These are phyloP conservation scores for Huntiella abstrusa DNA, from an alignment of 2,329 filamentous ascomycete species.

Conservation along the genomic window DNA sequence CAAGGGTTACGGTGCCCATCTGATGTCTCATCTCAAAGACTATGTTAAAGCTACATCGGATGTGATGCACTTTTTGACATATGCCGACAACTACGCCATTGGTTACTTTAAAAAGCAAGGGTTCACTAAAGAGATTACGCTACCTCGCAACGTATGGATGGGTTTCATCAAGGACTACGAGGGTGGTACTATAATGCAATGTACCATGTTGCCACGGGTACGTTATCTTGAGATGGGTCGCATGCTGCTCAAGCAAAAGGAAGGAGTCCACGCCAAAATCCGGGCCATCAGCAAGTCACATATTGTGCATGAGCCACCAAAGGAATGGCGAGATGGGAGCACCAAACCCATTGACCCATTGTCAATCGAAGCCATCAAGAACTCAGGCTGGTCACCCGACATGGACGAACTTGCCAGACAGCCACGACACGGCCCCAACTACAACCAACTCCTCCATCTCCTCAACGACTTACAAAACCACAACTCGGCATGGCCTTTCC, in stretches of 20 bases:
- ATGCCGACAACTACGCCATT: slow-evolving; percentile 96
- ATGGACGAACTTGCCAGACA: slow-evolving; percentile 96
- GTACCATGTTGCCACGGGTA: slow-evolving; percentile 86
- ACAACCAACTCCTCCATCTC: slow-evolving; percentile 80
- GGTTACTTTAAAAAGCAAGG: slow-evolving; percentile 99
- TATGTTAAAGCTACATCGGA: slow-evolving; percentile 94
- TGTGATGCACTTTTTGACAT: slow-evolving; percentile 97
- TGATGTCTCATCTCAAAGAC: slow-evolving; percentile 96
- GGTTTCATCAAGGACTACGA: slow-evolving; percentile 99
- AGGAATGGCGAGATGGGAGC: slow-evolving; percentile 58
- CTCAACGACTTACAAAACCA: slow-evolving; percentile 94
- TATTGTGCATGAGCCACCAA: slow-evolving; percentile 67
- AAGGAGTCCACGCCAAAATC: slow-evolving; percentile 87
- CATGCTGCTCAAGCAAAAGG: slow-evolving; percentile 95
- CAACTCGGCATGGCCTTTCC: slow-evolving; percentile 82
- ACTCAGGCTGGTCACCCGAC: slow-evolving; percentile 84
- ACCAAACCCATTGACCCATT: slow-evolving; percentile 65
- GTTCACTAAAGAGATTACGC: slow-evolving; percentile 94
- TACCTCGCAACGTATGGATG: slow-evolving; percentile 88
- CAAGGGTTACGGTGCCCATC: slow-evolving; percentile 91
- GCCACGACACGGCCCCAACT: slow-evolving; percentile 88
- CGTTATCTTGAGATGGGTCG: slow-evolving; percentile 83
- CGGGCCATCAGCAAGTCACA: slow-evolving; percentile 78
- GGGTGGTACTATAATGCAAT: slow-evolving; percentile 98
- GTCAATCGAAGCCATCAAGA: slow-evolving; percentile 70